phyloP scores from a whole-genome alignment of 345 rosid genomes.

The Clausena lansium region DNA sequence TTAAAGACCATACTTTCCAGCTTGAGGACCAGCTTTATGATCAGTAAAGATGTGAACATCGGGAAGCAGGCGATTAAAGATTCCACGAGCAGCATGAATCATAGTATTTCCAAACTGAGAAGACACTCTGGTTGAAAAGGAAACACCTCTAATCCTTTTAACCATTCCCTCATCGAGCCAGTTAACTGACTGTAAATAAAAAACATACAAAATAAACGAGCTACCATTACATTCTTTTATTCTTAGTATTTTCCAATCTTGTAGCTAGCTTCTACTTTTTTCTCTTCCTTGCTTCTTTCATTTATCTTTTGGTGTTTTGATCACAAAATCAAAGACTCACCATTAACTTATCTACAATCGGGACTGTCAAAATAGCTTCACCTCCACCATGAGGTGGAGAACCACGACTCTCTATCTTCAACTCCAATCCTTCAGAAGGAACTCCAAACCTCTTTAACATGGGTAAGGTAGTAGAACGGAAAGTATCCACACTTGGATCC shows the following conservation, averaged over 20 bases:
- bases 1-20: conserved; percentile 76
- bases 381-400: conserved; percentile 85
- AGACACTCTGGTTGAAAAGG: conserved; percentile 77
- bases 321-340: conserved; percentile 33
- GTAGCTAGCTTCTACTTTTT: background rate
- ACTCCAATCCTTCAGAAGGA: conserved; percentile 69
- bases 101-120: conserved; percentile 69
- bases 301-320: background rate
- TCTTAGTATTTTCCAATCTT: background rate
- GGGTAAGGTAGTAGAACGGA: conserved; percentile 65
- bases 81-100: conserved; percentile 87
- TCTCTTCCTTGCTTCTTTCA: background rate
- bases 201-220: background rate
- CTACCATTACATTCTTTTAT: background rate
- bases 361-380: conserved; percentile 67
- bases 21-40: conserved; percentile 65
- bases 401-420: conserved; percentile 79
- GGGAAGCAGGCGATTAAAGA: conserved; percentile 78
- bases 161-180: conserved; percentile 95
- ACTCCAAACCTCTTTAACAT: conserved; percentile 69
- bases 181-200: conserved; percentile 50
- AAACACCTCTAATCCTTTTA: conserved; percentile 79
- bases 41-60: conserved; percentile 81
- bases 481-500: conserved; percentile 81
- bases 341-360: conserved; percentile 47